Evolutionary conservation across 805 yeast species (phyloP).

Genomic region (Wickerhamomyces bovis): DNA sequence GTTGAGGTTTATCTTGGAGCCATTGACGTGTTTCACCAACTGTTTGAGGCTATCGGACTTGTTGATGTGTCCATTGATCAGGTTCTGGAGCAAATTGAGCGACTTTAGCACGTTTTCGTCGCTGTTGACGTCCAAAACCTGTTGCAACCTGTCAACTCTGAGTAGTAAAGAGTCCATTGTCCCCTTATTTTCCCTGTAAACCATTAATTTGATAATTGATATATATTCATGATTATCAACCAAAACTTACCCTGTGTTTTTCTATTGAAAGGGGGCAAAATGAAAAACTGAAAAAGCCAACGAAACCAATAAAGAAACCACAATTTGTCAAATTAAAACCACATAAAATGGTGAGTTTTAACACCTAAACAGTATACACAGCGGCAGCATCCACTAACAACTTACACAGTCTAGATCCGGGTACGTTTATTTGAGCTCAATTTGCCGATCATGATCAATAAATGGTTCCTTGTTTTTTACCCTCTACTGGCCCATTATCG

Average conservation of each 20-base stretch:
- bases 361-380: neutral
- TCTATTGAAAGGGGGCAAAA: neutral
- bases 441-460: neutral
- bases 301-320: neutral
- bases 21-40: neutral
- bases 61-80: slow-evolving; percentile 1
- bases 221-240: too few species aligned
- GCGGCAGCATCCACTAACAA: neutral
- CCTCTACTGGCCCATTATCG: too few species aligned
- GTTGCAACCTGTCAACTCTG: neutral
- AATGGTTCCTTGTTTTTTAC: too few species aligned
- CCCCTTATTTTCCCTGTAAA: too few species aligned
- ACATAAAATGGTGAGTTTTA: slow-evolving; percentile 6
- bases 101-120: neutral
- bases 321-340: neutral
- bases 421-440: neutral
- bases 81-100: neutral
- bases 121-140: neutral
- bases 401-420: slow-evolving; percentile 21
- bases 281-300: neutral
- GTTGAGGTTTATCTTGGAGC: neutral
- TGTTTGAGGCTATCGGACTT: neutral
- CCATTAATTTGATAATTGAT: too few species aligned
- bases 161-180: neutral
- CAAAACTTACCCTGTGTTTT: neutral